Evolutionary conservation across 768 basidiomycete species (phyloP).

Genomic region (Podaxis sp.): DNA sequence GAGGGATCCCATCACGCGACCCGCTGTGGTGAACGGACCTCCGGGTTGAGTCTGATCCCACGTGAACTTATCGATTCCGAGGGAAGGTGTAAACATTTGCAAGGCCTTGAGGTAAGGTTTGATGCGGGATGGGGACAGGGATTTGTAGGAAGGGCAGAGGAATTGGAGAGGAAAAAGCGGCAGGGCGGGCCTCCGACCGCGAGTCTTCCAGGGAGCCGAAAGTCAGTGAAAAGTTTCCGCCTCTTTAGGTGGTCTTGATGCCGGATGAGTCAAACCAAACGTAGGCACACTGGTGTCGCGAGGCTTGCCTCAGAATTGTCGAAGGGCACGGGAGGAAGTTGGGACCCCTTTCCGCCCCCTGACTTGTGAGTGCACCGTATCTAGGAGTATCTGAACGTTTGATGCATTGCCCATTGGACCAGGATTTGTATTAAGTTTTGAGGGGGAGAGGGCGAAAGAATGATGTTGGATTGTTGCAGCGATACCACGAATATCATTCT

Average conservation of each 20-base stretch:
- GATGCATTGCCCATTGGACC: neutral
- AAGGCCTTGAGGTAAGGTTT: neutral
- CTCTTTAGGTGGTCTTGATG: neutral
- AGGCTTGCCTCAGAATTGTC: neutral
- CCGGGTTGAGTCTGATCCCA: neutral
- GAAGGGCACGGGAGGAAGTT: neutral
- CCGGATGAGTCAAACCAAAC: neutral
- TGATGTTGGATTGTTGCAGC: neutral
- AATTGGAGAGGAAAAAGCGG: neutral
- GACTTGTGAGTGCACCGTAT: neutral
- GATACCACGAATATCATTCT: neutral
- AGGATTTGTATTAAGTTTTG: neutral
- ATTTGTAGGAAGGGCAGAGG: neutral
- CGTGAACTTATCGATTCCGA: neutral
- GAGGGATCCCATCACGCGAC: conserved; percentile 34
- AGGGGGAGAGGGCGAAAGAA: neutral
- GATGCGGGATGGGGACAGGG: neutral
- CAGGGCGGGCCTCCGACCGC: neutral
- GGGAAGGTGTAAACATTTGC: neutral
- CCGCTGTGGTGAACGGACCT: neutral
- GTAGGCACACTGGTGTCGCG: neutral
- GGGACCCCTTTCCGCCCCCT: neutral
- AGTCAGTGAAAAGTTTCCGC: neutral
- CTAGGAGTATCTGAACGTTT: neutral
- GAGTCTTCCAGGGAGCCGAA: neutral